Evolutionary conservation across 169 alveolate genomes (phyloP).

Genomic region (Perkinsus olseni): DNA sequence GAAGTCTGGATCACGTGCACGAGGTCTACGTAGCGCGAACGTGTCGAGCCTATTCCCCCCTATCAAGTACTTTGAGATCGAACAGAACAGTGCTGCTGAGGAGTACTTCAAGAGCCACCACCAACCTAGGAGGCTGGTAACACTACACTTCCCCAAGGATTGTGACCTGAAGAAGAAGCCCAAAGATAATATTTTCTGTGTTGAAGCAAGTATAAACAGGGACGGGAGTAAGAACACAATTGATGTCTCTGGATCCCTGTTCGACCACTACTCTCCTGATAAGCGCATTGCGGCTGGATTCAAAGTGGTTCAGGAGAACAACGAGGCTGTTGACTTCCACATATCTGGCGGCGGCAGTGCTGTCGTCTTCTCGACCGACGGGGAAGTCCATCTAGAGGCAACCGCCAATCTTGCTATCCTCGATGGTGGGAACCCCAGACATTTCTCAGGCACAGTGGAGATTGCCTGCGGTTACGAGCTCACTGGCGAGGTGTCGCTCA

Average conservation of each 20-base stretch:
- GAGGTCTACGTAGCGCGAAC: background rate
- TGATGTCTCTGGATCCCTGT: background rate
- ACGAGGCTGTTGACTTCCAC: background rate
- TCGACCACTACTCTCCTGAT: background rate
- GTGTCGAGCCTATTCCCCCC: background rate
- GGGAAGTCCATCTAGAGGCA: background rate
- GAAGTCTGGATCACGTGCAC: background rate
- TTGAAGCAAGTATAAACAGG: background rate
- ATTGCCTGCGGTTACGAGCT: background rate
- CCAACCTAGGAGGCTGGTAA: background rate
- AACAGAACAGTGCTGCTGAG: background rate
- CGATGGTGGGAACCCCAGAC: background rate
- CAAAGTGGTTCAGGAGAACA: background rate
- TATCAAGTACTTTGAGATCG: background rate
- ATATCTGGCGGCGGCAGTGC: background rate
- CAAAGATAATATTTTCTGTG: background rate
- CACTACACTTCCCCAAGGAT: background rate
- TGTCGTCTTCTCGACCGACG: background rate
- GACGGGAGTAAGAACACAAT: background rate
- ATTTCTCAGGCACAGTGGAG: background rate
- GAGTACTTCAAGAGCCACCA: background rate
- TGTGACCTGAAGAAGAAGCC: background rate
- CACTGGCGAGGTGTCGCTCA: background rate
- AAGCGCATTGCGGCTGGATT: background rate
- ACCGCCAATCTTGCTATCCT: background rate